Evolutionary conservation across 2,329 filamentous ascomycete species (phyloP).

Genomic region (Coniochaeta sp.): DNA sequence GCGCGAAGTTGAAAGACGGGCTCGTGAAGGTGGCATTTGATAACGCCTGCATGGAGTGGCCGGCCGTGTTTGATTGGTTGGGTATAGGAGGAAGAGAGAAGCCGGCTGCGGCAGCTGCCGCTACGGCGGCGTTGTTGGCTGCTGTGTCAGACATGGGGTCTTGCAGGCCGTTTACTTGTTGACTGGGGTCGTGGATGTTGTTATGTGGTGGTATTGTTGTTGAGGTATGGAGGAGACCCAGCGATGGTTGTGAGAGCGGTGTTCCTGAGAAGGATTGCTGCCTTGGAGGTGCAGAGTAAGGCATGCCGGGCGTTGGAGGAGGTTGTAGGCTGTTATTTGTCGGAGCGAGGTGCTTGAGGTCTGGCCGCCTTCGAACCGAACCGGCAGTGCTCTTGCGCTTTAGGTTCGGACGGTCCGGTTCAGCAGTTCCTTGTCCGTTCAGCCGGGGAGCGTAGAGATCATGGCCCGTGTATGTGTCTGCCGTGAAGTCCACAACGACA

Average conservation of each 20-base stretch:
- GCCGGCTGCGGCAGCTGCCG: slow-evolving; percentile 27
- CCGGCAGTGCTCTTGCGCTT: slow-evolving; percentile 40
- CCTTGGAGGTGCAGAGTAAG: slow-evolving; percentile 20
- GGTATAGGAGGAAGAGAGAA: slow-evolving; percentile 24
- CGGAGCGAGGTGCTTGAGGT: slow-evolving; percentile 27
- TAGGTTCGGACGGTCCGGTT: slow-evolving; percentile 14
- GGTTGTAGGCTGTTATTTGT: slow-evolving; percentile 23
- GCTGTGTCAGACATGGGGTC: slow-evolving; percentile 24
- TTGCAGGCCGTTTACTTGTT: slow-evolving; percentile 22
- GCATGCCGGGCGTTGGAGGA: slow-evolving; percentile 18
- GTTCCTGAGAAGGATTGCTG: slow-evolving; percentile 30
- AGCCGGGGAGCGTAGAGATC: slow-evolving; percentile 37
- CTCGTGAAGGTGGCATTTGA: slow-evolving; percentile 27
- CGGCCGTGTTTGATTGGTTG: slow-evolving; percentile 7
- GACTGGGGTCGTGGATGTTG: slow-evolving; percentile 19
- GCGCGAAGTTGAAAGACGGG: slow-evolving; percentile 31
- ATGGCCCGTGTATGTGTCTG: slow-evolving; percentile 45
- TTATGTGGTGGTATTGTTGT: slow-evolving; percentile 26
- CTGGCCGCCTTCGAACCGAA: slow-evolving; percentile 18
- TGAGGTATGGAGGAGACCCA: slow-evolving; percentile 27
- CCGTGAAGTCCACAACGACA: slow-evolving; percentile 50
- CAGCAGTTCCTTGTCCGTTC: slow-evolving; percentile 23
- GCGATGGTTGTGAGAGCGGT: slow-evolving; percentile 24
- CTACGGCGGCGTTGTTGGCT: slow-evolving; percentile 24
- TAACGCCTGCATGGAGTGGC: slow-evolving; percentile 20